Evolutionary conservation across 192 early-diverging fungal genomes (phyloP).

Genomic region (Dissophora globulifera): DNA sequence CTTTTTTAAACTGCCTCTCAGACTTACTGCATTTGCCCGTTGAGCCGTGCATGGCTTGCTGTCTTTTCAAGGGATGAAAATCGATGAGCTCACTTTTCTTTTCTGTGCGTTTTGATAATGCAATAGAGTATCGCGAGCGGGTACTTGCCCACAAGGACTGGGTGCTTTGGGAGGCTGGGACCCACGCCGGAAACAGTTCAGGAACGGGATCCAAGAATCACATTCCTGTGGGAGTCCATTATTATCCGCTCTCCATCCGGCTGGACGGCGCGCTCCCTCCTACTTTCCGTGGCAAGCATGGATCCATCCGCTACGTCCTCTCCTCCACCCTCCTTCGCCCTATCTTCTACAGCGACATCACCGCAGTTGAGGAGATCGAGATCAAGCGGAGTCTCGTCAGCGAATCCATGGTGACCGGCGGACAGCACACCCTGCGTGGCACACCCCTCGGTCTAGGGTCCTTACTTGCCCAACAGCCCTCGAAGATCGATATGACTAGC

Average conservation of each 20-base stretch:
- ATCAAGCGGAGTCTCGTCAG: slow-evolving; percentile 57
- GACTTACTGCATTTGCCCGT: background rate
- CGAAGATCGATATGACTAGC: slow-evolving; percentile 11
- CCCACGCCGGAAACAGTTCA: background rate
- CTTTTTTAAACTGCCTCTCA: background rate
- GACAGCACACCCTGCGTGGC: background rate
- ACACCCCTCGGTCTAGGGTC: slow-evolving; percentile 28
- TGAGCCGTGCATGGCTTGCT: too few relatives aligned
- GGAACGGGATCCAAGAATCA: slow-evolving; percentile 41
- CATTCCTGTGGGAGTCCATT: slow-evolving; percentile 48
- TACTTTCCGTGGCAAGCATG: slow-evolving; percentile 58
- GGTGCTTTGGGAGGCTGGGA: slow-evolving; percentile 54
- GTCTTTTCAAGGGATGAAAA: background rate
- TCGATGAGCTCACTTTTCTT: background rate
- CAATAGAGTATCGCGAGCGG: slow-evolving; percentile 46
- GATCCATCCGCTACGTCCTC: slow-evolving; percentile 58
- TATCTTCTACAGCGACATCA: slow-evolving; percentile 56
- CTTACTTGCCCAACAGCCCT: slow-evolving; percentile 26
- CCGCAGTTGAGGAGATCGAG: slow-evolving; percentile 48
- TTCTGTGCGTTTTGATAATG: background rate
- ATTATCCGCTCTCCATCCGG: slow-evolving; percentile 50
- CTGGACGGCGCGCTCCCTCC: slow-evolving; percentile 53
- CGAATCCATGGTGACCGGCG: background rate
- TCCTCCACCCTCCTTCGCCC: slow-evolving; percentile 51
- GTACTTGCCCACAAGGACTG: slow-evolving; percentile 51